A percentile compares a stretch with the other conserved stretches of the same genome.
These are phyloP conservation scores for Aspergillus coremiiformis DNA, from an alignment of 495 filamentous ascomycete species.

Conservation along the genomic window DNA sequence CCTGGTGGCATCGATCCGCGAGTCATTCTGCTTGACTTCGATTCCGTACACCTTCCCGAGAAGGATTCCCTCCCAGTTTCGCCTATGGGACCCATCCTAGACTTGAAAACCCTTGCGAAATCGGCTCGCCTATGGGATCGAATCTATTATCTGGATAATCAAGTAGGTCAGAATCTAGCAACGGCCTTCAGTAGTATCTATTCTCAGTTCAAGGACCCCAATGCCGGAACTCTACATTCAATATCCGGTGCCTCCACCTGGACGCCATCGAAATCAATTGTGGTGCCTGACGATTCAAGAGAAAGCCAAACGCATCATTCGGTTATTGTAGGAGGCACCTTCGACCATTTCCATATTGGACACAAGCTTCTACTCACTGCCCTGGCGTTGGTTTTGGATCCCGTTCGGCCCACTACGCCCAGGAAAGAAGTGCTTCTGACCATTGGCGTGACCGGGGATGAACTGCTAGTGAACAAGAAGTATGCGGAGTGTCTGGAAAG, in stretches of 20 bases:
- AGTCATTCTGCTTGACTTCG: slow-evolving; percentile 62
- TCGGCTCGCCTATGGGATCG: slow-evolving; percentile 60
- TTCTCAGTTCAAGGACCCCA: slow-evolving; percentile 13
- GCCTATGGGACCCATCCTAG: slow-evolving; percentile 53
- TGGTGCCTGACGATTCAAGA: slow-evolving; percentile 19
- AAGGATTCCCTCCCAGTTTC: slow-evolving; percentile 28
- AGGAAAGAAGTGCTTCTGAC: slow-evolving; percentile 48
- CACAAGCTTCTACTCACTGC: slow-evolving; percentile 91
- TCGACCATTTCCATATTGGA: slow-evolving; percentile 93
- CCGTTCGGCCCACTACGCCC: slow-evolving; percentile 20
- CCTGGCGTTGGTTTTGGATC: slow-evolving; percentile 60
- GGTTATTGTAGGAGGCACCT: slow-evolving; percentile 87
- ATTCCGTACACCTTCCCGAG: slow-evolving; percentile 28
- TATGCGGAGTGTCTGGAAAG: slow-evolving; percentile 69
- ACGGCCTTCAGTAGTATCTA: slow-evolving; percentile 25
- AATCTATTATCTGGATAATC: slow-evolving; percentile 58
- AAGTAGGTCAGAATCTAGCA: slow-evolving; percentile 43
- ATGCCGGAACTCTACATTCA: slow-evolving; percentile 18
- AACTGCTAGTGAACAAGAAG: slow-evolving; percentile 80
- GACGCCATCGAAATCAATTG: slow-evolving; percentile 14
- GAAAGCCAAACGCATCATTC: slow-evolving; percentile 36
- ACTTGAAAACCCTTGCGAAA: slow-evolving; percentile 56
- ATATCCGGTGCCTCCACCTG: slow-evolving; percentile 28
- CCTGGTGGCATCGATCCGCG: slow-evolving; percentile 71
- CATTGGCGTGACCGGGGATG: slow-evolving; percentile 83